These are phyloP conservation scores for Peronosclerospora sorghi DNA, from an alignment of 352 stramenopile genomes.

Conservation along the genomic window DNA sequence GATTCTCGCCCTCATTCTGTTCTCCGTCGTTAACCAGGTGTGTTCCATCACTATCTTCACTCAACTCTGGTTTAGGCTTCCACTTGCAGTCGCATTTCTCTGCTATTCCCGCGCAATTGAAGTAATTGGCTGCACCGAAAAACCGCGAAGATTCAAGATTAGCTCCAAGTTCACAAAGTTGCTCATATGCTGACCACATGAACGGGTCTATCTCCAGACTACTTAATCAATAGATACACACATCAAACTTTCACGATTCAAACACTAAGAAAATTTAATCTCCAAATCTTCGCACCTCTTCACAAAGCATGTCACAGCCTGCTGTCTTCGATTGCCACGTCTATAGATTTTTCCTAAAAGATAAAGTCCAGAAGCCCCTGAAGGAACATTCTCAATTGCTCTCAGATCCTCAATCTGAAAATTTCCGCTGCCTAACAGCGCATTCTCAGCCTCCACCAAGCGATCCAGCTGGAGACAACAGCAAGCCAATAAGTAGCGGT, in stretches of 20 bases:
- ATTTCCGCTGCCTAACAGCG: constrained; percentile 53
- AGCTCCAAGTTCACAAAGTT: constrained; percentile 87
- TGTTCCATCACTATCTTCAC: too few relatives aligned
- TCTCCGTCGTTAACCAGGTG: constrained; percentile 6
- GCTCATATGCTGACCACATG: constrained; percentile 89
- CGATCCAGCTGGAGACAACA: constrained; percentile 70
- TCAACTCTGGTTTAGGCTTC: too few relatives aligned
- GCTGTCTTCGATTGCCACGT: constrained; percentile 77
- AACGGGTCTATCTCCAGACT: constrained; percentile 86
- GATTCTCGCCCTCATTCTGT: constrained; percentile 5
- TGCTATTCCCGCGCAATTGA: constrained; percentile 14
- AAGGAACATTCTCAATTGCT: constrained; percentile 27
- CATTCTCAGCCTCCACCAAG: constrained; percentile 85
- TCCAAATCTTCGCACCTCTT: constrained; percentile 37
- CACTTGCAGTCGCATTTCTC: not conserved
- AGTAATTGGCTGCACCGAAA: constrained; percentile 43
- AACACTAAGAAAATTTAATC: not conserved
- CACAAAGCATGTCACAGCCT: constrained; percentile 87
- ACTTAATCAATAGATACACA: constrained; percentile 6
- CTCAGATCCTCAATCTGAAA: constrained; percentile 13
- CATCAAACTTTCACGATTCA: not conserved
- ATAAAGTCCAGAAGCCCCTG: constrained; percentile 87
- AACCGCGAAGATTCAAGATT: constrained; percentile 52
- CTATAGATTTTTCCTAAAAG: constrained; percentile 88
- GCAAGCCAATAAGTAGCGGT: constrained; percentile 52